Conservation (phyloP, 805 yeast genomes). For the Zygoascus biomembranicola region DNA sequence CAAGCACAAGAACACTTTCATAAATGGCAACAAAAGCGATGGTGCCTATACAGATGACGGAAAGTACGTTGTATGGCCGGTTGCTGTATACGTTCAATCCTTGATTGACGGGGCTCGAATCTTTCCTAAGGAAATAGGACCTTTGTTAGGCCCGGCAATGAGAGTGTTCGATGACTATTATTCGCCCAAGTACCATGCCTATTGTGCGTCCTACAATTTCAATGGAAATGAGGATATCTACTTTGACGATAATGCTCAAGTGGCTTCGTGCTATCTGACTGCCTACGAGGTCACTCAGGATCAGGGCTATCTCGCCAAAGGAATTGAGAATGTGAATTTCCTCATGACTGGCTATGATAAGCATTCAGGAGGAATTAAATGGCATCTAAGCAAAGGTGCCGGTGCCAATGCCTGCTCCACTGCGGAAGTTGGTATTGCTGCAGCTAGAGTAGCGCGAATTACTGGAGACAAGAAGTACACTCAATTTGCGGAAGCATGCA, state of each 20-base stretch:
- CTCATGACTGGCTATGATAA: slow-evolving; percentile 58
- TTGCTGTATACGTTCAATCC: slow-evolving; percentile 58
- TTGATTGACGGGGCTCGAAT: slow-evolving; percentile 53
- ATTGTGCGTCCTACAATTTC: slow-evolving; percentile 55
- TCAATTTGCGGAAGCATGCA: slow-evolving; percentile 51
- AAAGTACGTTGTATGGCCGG: slow-evolving; percentile 59
- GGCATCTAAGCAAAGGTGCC: slow-evolving; percentile 50
- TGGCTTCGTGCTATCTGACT: slow-evolving; percentile 53
- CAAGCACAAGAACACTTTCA: slow-evolving; percentile 15
- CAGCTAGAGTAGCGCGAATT: slow-evolving; percentile 43
- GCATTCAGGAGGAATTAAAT: slow-evolving; percentile 52
- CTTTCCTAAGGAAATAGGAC: slow-evolving; percentile 43
- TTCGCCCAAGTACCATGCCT: slow-evolving; percentile 44
- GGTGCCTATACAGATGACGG: slow-evolving; percentile 43
- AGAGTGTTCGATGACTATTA: slow-evolving; percentile 43
- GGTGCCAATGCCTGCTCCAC: slow-evolving; percentile 62
- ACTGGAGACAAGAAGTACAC: slow-evolving; percentile 39
- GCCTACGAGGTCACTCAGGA: slow-evolving; percentile 64
- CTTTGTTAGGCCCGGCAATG: slow-evolving; percentile 46
- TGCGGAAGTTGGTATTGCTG: slow-evolving; percentile 57
- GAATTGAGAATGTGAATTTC: slow-evolving; percentile 50
- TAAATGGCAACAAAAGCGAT: slow-evolving; percentile 26
- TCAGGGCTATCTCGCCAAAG: slow-evolving; percentile 43
- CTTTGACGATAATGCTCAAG: slow-evolving; percentile 69
- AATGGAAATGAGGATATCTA: slow-evolving; percentile 57